Evolutionary conservation across 176 grass and related monocot species (phyloP).

Genomic region (Secale cereale): DNA sequence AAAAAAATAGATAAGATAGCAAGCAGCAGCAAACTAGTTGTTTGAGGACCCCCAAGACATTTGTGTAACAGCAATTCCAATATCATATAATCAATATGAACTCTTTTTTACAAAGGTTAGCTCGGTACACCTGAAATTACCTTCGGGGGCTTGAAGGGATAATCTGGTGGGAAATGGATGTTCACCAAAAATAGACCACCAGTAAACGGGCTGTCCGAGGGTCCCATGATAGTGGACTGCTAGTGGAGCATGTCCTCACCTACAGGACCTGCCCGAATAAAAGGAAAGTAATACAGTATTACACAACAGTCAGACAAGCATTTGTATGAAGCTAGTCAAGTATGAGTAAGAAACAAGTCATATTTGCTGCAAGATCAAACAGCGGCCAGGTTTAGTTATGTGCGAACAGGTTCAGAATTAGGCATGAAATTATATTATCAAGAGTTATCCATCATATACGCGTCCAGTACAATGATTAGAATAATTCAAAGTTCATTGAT

Average conservation of each 20-base stretch:
- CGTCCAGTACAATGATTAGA: not conserved
- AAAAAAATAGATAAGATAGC: not conserved
- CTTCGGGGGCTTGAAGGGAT: slow-evolving; percentile 91
- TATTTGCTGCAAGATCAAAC: not conserved
- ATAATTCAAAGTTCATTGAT: not conserved
- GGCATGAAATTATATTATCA: not conserved
- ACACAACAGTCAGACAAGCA: not conserved
- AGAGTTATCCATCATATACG: not conserved
- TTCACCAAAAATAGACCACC: slow-evolving; percentile 85
- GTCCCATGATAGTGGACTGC: slow-evolving; percentile 87
- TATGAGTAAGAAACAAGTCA: not conserved
- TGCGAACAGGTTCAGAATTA: not conserved
- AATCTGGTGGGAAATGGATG: slow-evolving; percentile 30
- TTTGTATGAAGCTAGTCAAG: not conserved
- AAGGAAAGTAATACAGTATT: not conserved
- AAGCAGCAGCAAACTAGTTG: not conserved
- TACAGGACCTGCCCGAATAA: slow-evolving; percentile 53
- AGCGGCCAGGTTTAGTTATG: not conserved
- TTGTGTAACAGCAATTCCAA: not conserved
- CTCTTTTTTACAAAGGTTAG: not conserved
- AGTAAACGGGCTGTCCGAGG: slow-evolving; percentile 71
- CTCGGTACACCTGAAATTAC: slow-evolving; percentile 11
- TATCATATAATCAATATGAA: not conserved
- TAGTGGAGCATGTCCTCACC: slow-evolving; percentile 89
- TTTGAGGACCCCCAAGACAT: not conserved